phyloP scores from a whole-genome alignment of 2,329 filamentous ascomycete genomes.

The Trichoderma sp. region DNA sequence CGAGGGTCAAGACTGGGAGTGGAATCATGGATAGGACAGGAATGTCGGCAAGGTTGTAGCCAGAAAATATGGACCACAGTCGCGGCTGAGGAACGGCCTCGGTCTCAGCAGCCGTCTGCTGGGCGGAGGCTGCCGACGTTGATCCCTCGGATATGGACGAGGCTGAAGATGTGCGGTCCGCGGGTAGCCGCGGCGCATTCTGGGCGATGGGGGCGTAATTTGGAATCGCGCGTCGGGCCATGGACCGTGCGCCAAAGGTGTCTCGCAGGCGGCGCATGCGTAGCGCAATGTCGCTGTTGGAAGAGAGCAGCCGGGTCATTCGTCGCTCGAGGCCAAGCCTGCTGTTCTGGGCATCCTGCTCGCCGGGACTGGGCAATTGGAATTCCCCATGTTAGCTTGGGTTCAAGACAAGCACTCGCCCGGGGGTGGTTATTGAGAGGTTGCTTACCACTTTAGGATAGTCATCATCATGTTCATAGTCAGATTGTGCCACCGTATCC shows the following conservation, averaged over 20 bases:
- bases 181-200: constrained; percentile 21
- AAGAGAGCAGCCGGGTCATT: constrained; percentile 35
- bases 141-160: constrained; percentile 18
- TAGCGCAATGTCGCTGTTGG: constrained; percentile 34
- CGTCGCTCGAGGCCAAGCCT: constrained; percentile 36
- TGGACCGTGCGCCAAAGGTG: constrained; percentile 25
- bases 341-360: constrained; percentile 38
- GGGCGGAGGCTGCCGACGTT: neutral
- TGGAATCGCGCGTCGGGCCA: constrained; percentile 21
- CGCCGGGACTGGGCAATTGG: constrained; percentile 31
- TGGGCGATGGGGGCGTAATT: constrained; percentile 20
- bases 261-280: constrained; percentile 33
- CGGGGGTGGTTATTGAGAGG: neutral
- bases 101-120: neutral
- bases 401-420: neutral
- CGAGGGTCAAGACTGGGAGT: constrained; percentile 32
- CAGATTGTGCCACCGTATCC: constrained; percentile 39
- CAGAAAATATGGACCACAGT: constrained; percentile 29
- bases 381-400: neutral
- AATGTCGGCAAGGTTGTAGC: constrained; percentile 34
- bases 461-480: constrained; percentile 43
- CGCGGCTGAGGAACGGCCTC: constrained; percentile 20
- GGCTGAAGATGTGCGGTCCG: constrained; percentile 21
- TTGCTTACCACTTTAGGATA: constrained; percentile 38
- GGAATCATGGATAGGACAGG: constrained; percentile 34